Base-by-base conservation (phyloP, 2,329 filamentous ascomycete species). In the Fusarium albidum region DNA sequence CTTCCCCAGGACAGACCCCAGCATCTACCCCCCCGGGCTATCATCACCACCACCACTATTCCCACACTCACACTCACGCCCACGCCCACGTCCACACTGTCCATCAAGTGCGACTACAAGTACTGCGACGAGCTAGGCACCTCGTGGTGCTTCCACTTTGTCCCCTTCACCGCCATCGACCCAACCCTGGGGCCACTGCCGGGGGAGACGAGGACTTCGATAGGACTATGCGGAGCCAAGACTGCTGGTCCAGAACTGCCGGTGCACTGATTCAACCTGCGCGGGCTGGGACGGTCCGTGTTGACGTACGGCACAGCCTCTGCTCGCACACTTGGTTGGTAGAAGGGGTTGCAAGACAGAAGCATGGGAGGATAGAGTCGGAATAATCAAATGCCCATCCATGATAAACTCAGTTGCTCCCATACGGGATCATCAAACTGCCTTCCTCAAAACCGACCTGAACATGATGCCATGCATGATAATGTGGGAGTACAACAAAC, bases 111-210 rank as follows among this genome's bases (percentile, higher is more conserved):
- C 65, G 66, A 72, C 47, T 66, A 71, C 57, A 54, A 59, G 18
- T 75, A 74, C 61, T 75, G 75, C 65, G 70, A 73, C 54, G 69
- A 71, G 34, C 61, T 66, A 13, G 54, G 60, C 12, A 67, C 65
- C 4, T 69, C 69, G 3, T 77, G 71, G 68, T 77, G 76, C 61
- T 70, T 73, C 55, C 73, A 69, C 61, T 78, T 74, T 68, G 67
- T 63, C 18, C 74, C 74, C 13, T 57, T 75, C 37, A 76, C 71
- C 7, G 63, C 64, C n/a, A 75, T 67, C 52, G 67, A 76, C 41
- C 51, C 63, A 14, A 65, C 60, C 2, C 57, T 61, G 6, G 75
- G 74, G 1, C 69, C 69, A 6, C 43, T 73, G 12, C 74, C 75
- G 4, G 75, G 73, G 3, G 75, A 76, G 65, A 70, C 68, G 18